A percentile compares a stretch with the other conserved stretches of the same genome.
phyloP scores from a whole-genome alignment of 129 eudicot genomes.

The Ambrosia trifida region DNA sequence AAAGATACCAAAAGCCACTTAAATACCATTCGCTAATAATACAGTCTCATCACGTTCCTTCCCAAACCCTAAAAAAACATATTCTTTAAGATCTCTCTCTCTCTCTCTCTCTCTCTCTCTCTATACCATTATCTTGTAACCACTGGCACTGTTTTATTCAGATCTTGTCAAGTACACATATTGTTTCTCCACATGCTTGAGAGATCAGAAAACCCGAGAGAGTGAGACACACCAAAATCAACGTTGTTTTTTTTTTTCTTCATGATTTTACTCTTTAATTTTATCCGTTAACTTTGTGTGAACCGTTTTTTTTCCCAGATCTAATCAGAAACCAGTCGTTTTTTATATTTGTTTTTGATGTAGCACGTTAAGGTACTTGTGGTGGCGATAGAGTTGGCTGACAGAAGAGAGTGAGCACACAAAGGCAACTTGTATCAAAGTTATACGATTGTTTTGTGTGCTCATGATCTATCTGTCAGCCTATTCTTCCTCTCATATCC shows the following conservation, averaged over 20 bases:
- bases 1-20: not conserved
- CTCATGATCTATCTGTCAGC: slow-evolving; percentile 43
- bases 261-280: not conserved
- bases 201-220: not conserved
- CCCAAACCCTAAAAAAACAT: slow-evolving; percentile 25
- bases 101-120: slow-evolving; percentile 25
- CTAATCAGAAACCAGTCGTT: slow-evolving; percentile 5
- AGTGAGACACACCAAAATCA: not conserved
- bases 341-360: not conserved
- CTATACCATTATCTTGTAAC: not conserved
- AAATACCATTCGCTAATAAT: slow-evolving; percentile 4
- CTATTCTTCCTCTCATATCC: slow-evolving; percentile 9
- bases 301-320: slow-evolving; percentile 9
- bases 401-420: slow-evolving; percentile 46
- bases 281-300: not conserved
- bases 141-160: slow-evolving; percentile 21
- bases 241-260: not conserved
- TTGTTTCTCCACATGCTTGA: slow-evolving; percentile 7
- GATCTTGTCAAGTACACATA: slow-evolving; percentile 6
- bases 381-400: slow-evolving; percentile 27
- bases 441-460: slow-evolving; percentile 35
- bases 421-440: slow-evolving; percentile 33
- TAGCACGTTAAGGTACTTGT: slow-evolving; percentile 9
- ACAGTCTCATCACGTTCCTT: slow-evolving; percentile 11
- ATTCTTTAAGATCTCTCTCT: slow-evolving; percentile 18